Conservation (phyloP, 2,329 filamentous ascomycete genomes). For the Colletotrichum lindemuthianum region DNA sequence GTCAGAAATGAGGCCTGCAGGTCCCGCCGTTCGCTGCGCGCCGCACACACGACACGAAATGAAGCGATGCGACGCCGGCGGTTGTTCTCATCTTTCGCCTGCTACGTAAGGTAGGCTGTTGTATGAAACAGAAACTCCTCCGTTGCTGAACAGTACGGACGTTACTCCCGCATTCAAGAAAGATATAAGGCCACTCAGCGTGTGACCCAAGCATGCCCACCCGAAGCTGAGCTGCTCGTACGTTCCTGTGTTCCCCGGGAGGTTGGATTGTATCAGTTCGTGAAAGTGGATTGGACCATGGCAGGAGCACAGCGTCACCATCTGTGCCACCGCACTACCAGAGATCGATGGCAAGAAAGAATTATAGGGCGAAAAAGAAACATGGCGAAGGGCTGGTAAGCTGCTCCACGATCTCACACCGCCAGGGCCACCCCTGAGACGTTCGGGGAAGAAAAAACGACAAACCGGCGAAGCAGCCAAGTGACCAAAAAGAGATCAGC, state of each 20-base stretch:
- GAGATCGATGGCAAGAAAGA: not conserved
- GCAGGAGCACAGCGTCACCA: not conserved
- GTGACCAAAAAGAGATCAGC: no score
- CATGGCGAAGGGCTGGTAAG: no score
- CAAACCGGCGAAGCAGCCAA: not conserved
- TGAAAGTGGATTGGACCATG: not conserved
- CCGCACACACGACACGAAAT: slow-evolving; percentile 21
- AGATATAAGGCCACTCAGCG: no score
- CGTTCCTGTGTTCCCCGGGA: not conserved
- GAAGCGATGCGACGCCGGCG: slow-evolving; percentile 25
- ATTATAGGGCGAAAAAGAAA: not conserved
- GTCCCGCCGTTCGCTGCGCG: slow-evolving; percentile 15
- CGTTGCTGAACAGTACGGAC: not conserved
- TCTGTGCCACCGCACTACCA: slow-evolving; percentile 15
- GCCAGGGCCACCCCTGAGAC: slow-evolving; percentile 8
- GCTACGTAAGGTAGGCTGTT: slow-evolving; percentile 3
- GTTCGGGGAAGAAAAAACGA: slow-evolving; percentile 3
- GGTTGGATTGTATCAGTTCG: not conserved
- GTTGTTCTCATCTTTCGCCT: slow-evolving; percentile 1
- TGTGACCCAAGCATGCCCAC: no score
- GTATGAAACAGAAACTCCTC: not conserved
- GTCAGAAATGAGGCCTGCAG: slow-evolving; percentile 13
- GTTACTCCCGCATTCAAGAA: not conserved
- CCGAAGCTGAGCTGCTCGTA: no score
- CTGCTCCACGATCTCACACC: not conserved